Evolutionary conservation across 176 grass and related monocot species (phyloP).

Genomic region (barley (Hordeum vulgare)): DNA sequence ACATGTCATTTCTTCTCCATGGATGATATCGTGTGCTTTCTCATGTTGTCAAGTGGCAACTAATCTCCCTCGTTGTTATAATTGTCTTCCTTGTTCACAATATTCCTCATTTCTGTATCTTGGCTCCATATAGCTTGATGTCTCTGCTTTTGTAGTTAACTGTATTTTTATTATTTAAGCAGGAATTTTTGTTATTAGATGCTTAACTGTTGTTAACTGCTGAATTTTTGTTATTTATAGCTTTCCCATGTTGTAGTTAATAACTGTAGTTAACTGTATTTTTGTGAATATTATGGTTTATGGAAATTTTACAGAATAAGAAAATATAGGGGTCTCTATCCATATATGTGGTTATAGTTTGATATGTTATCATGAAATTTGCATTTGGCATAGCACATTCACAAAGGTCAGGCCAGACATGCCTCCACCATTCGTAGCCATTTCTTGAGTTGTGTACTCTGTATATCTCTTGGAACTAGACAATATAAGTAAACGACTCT

Average conservation of each 20-base stretch:
- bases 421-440: background rate
- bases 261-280: background rate
- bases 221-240: no score
- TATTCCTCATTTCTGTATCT: background rate
- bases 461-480: background rate
- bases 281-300: background rate
- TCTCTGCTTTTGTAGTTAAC: background rate
- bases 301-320: background rate
- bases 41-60: constrained; percentile 9
- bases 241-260: no score
- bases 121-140: background rate
- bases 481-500: background rate
- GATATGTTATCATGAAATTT: constrained; percentile 5
- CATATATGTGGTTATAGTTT: background rate
- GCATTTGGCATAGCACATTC: background rate
- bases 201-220: no score
- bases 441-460: background rate
- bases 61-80: background rate
- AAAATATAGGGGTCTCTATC: constrained; percentile 6
- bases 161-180: background rate
- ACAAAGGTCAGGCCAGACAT: background rate
- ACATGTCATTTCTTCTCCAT: background rate
- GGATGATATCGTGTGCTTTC: background rate
- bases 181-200: background rate
- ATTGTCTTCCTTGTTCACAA: background rate